Evolutionary conservation across 1,284 basidiomycete species (phyloP), one percentile per base, ranked within the genome.

Genomic region (Tilletia indica): DNA sequence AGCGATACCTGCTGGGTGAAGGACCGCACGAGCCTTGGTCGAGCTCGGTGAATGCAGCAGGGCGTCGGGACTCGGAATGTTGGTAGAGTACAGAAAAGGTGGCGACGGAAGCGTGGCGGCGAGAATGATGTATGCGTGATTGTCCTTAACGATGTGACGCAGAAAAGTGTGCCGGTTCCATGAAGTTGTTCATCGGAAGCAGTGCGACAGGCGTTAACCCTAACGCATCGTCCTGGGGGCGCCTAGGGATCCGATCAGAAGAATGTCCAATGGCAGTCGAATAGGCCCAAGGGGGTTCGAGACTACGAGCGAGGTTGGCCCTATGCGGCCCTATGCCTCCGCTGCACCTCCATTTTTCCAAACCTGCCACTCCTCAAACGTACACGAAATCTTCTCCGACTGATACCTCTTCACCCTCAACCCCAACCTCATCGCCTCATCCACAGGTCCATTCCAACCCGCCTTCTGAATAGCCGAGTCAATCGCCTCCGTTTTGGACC

Each of bases 391-490:
- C 85, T 90, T 90, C 73, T 89, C 90, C 84, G 92, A 94, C 84
- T 93, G 92, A 85, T 97, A 99, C 77, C 93, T 87, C 77, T 91
- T 89, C 74, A 97, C 88, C 79, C 89, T 89, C 74, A 97, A 86
- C 78, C 89, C 90, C 74, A 89, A 87, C 76, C 94, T 88, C 68
- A 96, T 86, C 75, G 91, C 91, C 83, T 96, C 92, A 2, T 90
- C 92, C 77, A 98, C 93, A 42, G 85, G 84, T 0, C 93, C 93
- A 71, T 86, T 89, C 70, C 74, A 97, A 3, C 93, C 94, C 4
- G 94, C 93, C 86, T 99, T 99, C 72, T 89, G 89, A 75, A 98
- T 94, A 16, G 94, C 93, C 78, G 90, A 93, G 78, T 95, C 91
- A 58, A 99, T 87, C 1, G 96, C 91, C 82, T 97, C 92, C 69